Evolutionary conservation across 371 early-diverging fungal genomes (phyloP), one percentile per base, ranked within the genome.

Genomic region (Mucor indicus): DNA sequence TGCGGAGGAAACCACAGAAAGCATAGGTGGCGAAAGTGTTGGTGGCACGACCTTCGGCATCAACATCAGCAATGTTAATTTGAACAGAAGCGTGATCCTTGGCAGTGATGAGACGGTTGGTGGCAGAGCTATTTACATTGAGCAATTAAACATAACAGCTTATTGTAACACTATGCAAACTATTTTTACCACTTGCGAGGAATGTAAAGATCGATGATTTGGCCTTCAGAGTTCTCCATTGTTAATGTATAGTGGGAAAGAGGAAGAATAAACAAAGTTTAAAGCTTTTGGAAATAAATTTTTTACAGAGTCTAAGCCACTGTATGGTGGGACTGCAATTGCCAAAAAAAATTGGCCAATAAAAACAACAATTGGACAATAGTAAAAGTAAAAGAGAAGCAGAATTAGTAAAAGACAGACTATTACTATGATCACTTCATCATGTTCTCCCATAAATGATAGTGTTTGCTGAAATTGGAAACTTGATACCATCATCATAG

Each of bases 71-170:
- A 63, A 98, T 75, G 92, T 93, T 96, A 85, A 98, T 86, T 82
- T 97, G 98, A 75, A 98, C 92, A 37, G 96, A 87, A 48, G 97
- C 91, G 86, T 98, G 98, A 84, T 98, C 98, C 87, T 97, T 69
- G 57, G 73, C 71, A 55, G 69, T 69, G 56, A 75, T 75, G 49
- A 72, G 61, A 56, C 71, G 72, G 69, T 70, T 72, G 55, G 77
- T 72, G 64, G 77, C 73, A 48, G 73, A 72, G 62, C 72, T 72
- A 57, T 33, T 33, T 9, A 33, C n/a, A n/a, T n/a, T n/a, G n/a
- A n/a, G n/a, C n/a, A n/a, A n/a, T n/a, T n/a, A n/a, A n/a, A n/a
- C n/a, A n/a, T n/a, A n/a, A n/a, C n/a, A n/a, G n/a, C n/a, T 23
- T 41, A 30, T n/a, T n/a, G n/a, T n/a, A n/a, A n/a, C n/a, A n/a